These are phyloP conservation scores for Apophysomyces elegans DNA, from an alignment of 371 early-diverging fungal genomes.

Conservation along the genomic window DNA sequence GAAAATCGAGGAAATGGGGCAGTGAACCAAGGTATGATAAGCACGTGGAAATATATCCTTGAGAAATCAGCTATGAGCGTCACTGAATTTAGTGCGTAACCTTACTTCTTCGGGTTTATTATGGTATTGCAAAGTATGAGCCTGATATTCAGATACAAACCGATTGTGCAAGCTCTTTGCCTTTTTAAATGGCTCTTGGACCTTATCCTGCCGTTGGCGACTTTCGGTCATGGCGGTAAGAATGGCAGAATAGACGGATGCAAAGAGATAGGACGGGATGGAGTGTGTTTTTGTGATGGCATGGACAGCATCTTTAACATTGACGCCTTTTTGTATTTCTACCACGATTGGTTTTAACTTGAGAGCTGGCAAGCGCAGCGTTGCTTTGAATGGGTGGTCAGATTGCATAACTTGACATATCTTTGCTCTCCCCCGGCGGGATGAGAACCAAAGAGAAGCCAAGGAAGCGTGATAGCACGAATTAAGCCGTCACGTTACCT, in stretches of 20 bases:
- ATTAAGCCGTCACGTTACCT: slow-evolving; percentile 10
- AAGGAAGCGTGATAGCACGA: background rate
- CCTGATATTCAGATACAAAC: slow-evolving; percentile 45
- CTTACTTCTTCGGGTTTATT: slow-evolving; percentile 54
- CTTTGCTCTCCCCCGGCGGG: background rate
- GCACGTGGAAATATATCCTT: slow-evolving; percentile 76
- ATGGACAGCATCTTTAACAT: slow-evolving; percentile 36
- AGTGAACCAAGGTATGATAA: slow-evolving; percentile 70
- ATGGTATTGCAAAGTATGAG: slow-evolving; percentile 48
- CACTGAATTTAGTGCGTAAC: background rate
- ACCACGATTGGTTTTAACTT: background rate
- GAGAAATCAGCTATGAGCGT: background rate
- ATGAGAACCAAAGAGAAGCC: background rate
- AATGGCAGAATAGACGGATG: slow-evolving; percentile 46
- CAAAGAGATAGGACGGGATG: slow-evolving; percentile 50
- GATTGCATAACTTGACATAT: slow-evolving; percentile 8
- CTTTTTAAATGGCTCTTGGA: slow-evolving; percentile 9
- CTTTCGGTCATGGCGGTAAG: background rate
- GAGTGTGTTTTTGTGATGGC: slow-evolving; percentile 34
- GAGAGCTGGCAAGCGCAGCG: background rate
- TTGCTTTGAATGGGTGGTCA: slow-evolving; percentile 1
- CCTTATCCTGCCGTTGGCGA: background rate
- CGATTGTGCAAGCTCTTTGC: slow-evolving; percentile 19
- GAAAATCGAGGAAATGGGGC: slow-evolving; percentile 62
- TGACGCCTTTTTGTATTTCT: background rate